Evolutionary conservation across 192 early-diverging fungal species (phyloP), one percentile per base, ranked within the genome.

Genomic region (Rhizophagus clarus): DNA sequence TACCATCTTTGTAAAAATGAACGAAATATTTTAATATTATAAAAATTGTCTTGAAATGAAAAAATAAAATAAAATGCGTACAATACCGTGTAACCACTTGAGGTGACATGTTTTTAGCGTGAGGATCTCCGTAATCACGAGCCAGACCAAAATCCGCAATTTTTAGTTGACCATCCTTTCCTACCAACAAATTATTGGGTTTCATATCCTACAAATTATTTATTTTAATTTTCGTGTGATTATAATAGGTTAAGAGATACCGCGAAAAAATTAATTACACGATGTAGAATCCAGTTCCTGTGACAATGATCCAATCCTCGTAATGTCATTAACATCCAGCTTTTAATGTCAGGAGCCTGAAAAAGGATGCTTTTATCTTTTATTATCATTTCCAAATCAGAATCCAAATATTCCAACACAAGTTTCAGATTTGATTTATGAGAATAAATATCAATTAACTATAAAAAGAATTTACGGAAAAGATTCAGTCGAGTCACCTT

Each of bases 111-210:
- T 89, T 88, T 37, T 91, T 89, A 47, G 82, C 85, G 1, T 78
- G 64, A 12, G 92, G 89, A 83, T 96, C 94, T 51, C 94, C 97
- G 89, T 89, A 99, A 79, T 97, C 95, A n/a, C 96, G 83, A n/a
- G 98, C 96, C 45, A 99, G 85, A 85, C 98, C 98, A 84, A 99
- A 99, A 95, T 99, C 98, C 0, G 96, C 98, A 85, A 99, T 86
- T 81, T 99, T 99, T 34, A 99, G 85, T 80, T 95, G 91, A 8
- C 98, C 98, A 82, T 97, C 92, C 4, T 87, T 87, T 0, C 91
- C 93, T 76, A 96, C 87, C 42, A 94, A 81, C 85, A 95, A 91
- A 77, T 96, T 96, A 85, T 95, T 95, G 64, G 95, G 95, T 81
- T 96, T 96, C 87, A 96, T 89, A 89, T 96, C 95, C 90, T 92